Base-by-base conservation (phyloP, 768 basidiomycete genomes). In the Russula sp. region DNA sequence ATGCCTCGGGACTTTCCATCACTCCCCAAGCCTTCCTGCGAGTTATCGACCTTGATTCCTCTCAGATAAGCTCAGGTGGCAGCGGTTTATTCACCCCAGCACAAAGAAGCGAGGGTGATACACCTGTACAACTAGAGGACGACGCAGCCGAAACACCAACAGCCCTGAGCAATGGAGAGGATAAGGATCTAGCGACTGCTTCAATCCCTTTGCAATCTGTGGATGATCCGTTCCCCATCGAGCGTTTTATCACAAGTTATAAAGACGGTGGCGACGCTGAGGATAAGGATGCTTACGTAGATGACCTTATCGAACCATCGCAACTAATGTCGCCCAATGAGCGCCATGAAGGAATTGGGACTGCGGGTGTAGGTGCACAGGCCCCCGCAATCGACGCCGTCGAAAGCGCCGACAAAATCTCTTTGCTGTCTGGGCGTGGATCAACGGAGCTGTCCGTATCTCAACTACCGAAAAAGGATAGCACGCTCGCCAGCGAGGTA, bases 41-140 rank as follows among this genome's bases (percentile, higher is more conserved):
- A 22, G 52, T 34, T 16, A 30, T 55, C 48, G 63, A 61, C 26
- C 54, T 53, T 26, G 59, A 65, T 30, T 11, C 32, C 26, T 24
- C 58, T 40, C 57, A 49, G 40, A 42, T 32, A 32, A 59, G n/a
- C 44, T 48, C 51, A 56, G 56, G 24, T 6, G n/a, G 32, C 26
- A 69, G 68, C 22, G 68, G 68, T 14, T 10, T 69, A 46, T 69
- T 69, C 48, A 69, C 68, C 26, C 68, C 68, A 2, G 63, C 64
- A 40, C 67, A 59, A 24, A 53, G 54, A 9, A 62, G 63, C 16
- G 68, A 61, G 18, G 66, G 50, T 18, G 60, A 49, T 7, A 69
- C 66, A 9, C 66, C 68, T 6, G 44, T 55, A 7, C 59, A 50
- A 8, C 57, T 64, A 5, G 67, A 67, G 13, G 64, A 60, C n/a